Percentiles rank a stretch among this genome's conserved stretches.
Conservation (phyloP, 2,329 filamentous ascomycete genomes). For the Fusarium citri region DNA sequence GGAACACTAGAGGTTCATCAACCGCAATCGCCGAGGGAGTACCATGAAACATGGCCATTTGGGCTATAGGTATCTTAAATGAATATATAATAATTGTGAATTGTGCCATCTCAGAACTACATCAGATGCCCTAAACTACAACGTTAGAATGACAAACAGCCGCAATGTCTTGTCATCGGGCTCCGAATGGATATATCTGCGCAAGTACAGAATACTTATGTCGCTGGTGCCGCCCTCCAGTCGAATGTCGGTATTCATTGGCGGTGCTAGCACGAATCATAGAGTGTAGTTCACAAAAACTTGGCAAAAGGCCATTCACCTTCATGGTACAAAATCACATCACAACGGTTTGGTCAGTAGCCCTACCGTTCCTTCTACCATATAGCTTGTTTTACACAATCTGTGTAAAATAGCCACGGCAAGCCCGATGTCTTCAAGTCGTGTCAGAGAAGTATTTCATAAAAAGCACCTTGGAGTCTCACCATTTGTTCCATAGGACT, state of each 20-base stretch:
- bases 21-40: conserved; percentile 24
- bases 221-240: neutral
- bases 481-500: conserved; percentile 29
- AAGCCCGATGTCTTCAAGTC: conserved; percentile 31
- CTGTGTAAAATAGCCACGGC: conserved; percentile 1
- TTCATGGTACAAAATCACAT: neutral
- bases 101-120: neutral
- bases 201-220: neutral
- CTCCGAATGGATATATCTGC: neutral
- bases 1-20: conserved; percentile 29
- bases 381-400: neutral
- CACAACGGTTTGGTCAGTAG: neutral
- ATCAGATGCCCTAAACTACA: neutral
- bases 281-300: neutral
- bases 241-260: neutral
- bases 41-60: conserved; percentile 34
- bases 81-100: neutral
- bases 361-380: conserved; percentile 14
- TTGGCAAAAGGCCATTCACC: neutral
- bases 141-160: neutral
- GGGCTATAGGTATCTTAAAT: conserved; percentile 1
- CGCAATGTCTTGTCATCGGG: neutral
- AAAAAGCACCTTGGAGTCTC: conserved; percentile 38
- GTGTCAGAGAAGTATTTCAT: conserved; percentile 34
- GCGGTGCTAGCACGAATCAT: neutral